Percentiles rank a stretch among this genome's conserved stretches.
Conservation (phyloP, 345 rosid species). For the Eucalyptus grandis region DNA sequence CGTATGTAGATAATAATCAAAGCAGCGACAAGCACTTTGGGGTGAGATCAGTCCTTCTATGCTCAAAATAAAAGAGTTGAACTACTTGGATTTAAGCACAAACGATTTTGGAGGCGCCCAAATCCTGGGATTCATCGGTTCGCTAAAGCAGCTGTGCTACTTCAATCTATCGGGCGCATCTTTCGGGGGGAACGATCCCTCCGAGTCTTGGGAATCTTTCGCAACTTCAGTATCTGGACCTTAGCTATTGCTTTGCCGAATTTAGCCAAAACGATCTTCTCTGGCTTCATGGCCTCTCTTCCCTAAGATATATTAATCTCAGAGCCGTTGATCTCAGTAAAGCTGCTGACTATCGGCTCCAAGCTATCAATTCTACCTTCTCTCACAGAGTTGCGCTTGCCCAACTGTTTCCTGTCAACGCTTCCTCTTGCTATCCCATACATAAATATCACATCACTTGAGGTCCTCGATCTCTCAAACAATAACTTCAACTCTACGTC, state of each 20-base stretch:
- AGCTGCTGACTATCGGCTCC: background rate
- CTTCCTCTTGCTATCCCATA: background rate
- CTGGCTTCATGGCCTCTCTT: background rate
- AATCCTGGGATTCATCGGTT: too few species aligned
- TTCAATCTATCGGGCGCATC: conserved; percentile 2
- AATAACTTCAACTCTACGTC: background rate
- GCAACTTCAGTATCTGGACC: background rate
- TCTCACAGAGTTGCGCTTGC: conserved; percentile 8
- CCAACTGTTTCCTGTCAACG: background rate
- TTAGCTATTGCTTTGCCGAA: background rate
- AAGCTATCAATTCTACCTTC: conserved; percentile 5
- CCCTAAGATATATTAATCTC: background rate
- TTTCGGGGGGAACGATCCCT: background rate
- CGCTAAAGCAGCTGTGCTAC: background rate
- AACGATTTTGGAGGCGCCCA: too few species aligned
- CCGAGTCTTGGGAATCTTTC: background rate
- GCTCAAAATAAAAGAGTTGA: background rate
- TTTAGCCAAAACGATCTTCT: background rate
- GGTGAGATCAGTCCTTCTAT: conserved; percentile 5
- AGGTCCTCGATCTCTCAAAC: conserved; percentile 10
- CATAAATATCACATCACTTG: background rate
- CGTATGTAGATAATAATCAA: background rate
- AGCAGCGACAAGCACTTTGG: background rate
- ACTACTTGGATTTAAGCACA: too few species aligned
- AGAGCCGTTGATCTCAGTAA: background rate